Evolutionary conservation across 2,329 filamentous ascomycete species (phyloP), one percentile per base, ranked within the genome.

Genomic region (Phoma sp.): DNA sequence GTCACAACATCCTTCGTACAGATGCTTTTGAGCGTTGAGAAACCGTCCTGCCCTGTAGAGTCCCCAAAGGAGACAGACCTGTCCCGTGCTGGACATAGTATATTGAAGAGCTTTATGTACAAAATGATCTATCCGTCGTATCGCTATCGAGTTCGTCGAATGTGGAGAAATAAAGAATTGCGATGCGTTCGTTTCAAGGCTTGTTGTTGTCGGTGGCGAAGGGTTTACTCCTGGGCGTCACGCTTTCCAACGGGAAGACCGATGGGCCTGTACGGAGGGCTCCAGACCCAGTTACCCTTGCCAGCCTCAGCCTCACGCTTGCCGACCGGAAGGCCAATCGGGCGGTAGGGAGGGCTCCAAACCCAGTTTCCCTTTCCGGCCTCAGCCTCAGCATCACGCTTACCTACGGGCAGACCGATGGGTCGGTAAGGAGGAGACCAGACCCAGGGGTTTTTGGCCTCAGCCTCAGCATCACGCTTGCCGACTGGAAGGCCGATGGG

Each of bases 301-400:
- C 2, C 25, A 10, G 57, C 56, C n/a, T 57, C 55, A 39, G 72
- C 74, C 10, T 69, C 67, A 45, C 74, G 73, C 60, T 72, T 74
- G 49, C 59, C 52, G 6, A 50, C 56, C 6, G 57, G 51, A 2
- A 55, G 29, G 15, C 63, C 64, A 33, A 67, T 60, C 0, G 60
- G 60, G 1, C 51, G 31, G 10, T 17, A 40, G 2, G 47, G 51
- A 21, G 27, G 36, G 17, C n/a, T 47, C 2, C 5, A 15, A 15
- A 48, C 46, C 41, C 32, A 22, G 6, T 6, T 8, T 0, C 32
- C 10, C 32, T 17, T 35, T 8, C 25, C 25, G 8, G 32, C 32
- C 4, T 35, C 41, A 6, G 52, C 17, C 4, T 51, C 37, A 10
- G 57, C 58, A 2, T 59, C 57, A 40, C 58, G 58, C 39, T 61